Evolutionary conservation across 495 filamentous ascomycete species (phyloP), one percentile per base, ranked within the genome.

Genomic region (Daldinia bambusicola): DNA sequence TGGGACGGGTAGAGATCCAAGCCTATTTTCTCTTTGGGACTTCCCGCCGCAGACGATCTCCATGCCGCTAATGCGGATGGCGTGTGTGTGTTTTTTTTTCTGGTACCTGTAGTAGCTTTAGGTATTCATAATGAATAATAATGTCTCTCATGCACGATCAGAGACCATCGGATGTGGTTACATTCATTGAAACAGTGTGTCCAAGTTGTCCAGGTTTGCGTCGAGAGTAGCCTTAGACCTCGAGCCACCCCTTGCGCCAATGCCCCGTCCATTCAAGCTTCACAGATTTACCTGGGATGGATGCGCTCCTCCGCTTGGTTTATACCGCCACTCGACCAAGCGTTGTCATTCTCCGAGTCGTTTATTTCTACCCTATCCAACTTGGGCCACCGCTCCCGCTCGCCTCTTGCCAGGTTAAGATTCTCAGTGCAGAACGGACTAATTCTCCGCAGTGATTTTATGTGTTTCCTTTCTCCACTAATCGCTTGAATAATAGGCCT

Each of bases 141-240:
- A 56, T 22, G 26, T 62, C 56, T 63, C 43, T 59, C 50, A 70
- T 72, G 72, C 72, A 72, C 41, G 61, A 69, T 63, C 61, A 52
- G 45, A 26, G 45, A 72, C 67, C 68, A 68, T 74, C 55, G 55
- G 55, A 70, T 50, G 52, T 69, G n/a, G 40, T 72, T 67, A 36
- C 72, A 58, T 67, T 55, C 61, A 52, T 75, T 76, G 75, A 77
- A 74, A 74, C 74, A 75, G 61, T 67, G 56, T 72, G 68, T 70
- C 53, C 10, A 22, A 62, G 43, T 63, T 34, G 60, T 55, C 45
- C 52, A 38, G 68, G 57, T 66, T 61, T 60, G 50, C 22, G 26
- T 65, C 57, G 56, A 63, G 53, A 55, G 37, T 63, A 61, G 41
- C 57, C 48, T 34, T 58, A 64, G 56, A 45, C 52, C 62, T 65